Percentiles rank a stretch among this genome's conserved stretches.
These are phyloP conservation scores for Lachnellula hyalina DNA, from an alignment of 2,329 filamentous ascomycete species.

Conservation along the genomic window DNA sequence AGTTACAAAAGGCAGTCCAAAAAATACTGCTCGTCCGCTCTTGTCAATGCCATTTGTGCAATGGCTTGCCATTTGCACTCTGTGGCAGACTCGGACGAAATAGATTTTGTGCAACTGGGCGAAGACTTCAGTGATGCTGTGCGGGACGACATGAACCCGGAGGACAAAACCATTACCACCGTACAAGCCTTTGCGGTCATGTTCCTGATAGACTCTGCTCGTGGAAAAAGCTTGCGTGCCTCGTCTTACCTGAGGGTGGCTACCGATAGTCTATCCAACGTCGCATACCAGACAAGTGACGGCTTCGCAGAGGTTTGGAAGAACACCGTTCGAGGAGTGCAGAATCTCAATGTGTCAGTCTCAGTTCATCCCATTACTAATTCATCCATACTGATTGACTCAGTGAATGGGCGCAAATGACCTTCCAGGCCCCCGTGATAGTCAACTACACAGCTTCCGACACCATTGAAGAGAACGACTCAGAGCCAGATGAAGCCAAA, in stretches of 20 bases:
- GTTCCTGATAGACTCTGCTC: conserved; percentile 28
- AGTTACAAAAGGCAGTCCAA: conserved; percentile 20
- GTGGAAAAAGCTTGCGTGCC: conserved; percentile 24
- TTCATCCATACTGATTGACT: conserved; percentile 17
- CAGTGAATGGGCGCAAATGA: conserved; percentile 33
- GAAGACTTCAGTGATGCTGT: conserved; percentile 26
- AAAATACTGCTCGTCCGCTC: conserved; percentile 25
- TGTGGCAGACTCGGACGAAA: conserved; percentile 13
- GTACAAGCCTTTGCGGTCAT: conserved; percentile 31
- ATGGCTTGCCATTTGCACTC: conserved; percentile 31
- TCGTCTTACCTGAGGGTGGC: conserved; percentile 28
- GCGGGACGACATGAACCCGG: conserved; percentile 17
- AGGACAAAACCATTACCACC: conserved; percentile 23
- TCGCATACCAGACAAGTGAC: conserved; percentile 13
- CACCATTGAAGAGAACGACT: conserved; percentile 12
- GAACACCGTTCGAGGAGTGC: conserved; percentile 29
- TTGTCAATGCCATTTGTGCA: conserved; percentile 32
- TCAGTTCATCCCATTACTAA: background rate
- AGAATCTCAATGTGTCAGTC: conserved; percentile 32
- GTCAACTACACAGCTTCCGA: conserved; percentile 9
- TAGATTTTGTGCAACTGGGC: conserved; percentile 25
- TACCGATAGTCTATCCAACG: conserved; percentile 16
- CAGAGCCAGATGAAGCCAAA: conserved; percentile 14
- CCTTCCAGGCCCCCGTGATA: conserved; percentile 24
- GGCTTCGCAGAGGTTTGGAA: conserved; percentile 26